Evolutionary conservation across 2,329 filamentous ascomycete species (phyloP).

Genomic region (Thielaviopsis ethacetica): DNA sequence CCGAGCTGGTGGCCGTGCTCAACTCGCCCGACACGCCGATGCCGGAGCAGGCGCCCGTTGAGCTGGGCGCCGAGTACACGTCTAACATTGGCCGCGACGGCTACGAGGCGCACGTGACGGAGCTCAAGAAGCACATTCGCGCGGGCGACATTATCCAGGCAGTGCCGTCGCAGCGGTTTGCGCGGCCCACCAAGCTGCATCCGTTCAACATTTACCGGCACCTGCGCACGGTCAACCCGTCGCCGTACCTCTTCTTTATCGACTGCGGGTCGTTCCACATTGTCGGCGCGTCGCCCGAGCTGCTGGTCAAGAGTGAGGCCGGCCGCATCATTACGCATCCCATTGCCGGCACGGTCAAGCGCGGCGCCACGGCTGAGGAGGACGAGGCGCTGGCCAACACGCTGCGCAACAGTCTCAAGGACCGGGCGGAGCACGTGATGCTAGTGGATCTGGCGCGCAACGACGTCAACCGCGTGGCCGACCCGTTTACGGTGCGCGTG

Average conservation of each 20-base stretch:
- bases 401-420: slow-evolving; percentile 68
- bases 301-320: slow-evolving; percentile 78
- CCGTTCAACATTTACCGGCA: slow-evolving; percentile 98
- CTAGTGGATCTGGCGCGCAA: slow-evolving; percentile 90
- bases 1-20: slow-evolving; percentile 53
- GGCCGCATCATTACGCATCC: slow-evolving; percentile 89
- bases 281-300: slow-evolving; percentile 84
- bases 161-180: slow-evolving; percentile 85
- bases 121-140: slow-evolving; percentile 78
- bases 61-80: slow-evolving; percentile 59
- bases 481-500: slow-evolving; percentile 75
- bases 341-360: slow-evolving; percentile 87
- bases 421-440: slow-evolving; percentile 94
- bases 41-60: slow-evolving; percentile 58
- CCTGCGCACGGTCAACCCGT: slow-evolving; percentile 91
- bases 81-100: slow-evolving; percentile 83
- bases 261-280: slow-evolving; percentile 87
- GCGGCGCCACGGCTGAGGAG: slow-evolving; percentile 65
- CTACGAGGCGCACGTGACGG: slow-evolving; percentile 78
- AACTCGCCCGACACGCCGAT: slow-evolving; percentile 60
- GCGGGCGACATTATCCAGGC: slow-evolving; percentile 94
- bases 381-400: slow-evolving; percentile 66
- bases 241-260: slow-evolving; percentile 93
- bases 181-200: slow-evolving; percentile 75
- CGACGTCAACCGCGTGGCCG: slow-evolving; percentile 90